A percentile compares a stretch with the other conserved stretches of the same genome.
phyloP scores from a whole-genome alignment of 208 protist species.

The Leishmania major region DNA sequence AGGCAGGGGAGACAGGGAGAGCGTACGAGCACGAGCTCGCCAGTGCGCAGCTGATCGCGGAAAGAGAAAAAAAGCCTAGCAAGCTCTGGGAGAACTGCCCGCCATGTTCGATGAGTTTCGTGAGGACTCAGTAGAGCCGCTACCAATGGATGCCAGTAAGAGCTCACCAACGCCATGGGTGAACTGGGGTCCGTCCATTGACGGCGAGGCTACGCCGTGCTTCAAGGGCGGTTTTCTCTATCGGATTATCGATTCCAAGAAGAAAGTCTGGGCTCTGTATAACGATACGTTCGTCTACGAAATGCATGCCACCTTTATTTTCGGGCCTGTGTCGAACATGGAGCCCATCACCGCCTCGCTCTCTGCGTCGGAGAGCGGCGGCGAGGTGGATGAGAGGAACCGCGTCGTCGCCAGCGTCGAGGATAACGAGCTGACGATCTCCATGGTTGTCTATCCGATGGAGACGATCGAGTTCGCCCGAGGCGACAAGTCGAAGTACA shows the following conservation, averaged over 20 bases:
- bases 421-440: slow-evolving; percentile 54
- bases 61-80: background rate
- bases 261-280: slow-evolving; percentile 81
- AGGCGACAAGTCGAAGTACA: slow-evolving; percentile 53
- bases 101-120: slow-evolving; percentile 68
- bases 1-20: background rate
- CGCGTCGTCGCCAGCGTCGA: slow-evolving; percentile 56
- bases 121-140: slow-evolving; percentile 43
- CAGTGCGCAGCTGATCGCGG: background rate
- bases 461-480: slow-evolving; percentile 78
- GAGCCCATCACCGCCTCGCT: slow-evolving; percentile 20
- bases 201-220: slow-evolving; percentile 55
- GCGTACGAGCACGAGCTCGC: background rate
- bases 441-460: slow-evolving; percentile 68
- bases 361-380: slow-evolving; percentile 3
- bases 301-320: slow-evolving; percentile 76
- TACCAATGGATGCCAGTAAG: slow-evolving; percentile 14
- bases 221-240: slow-evolving; percentile 75
- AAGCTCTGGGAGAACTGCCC: background rate
- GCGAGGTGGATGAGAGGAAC: slow-evolving; percentile 13
- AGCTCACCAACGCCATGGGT: slow-evolving; percentile 24
- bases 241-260: slow-evolving; percentile 59
- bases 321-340: slow-evolving; percentile 42
- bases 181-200: slow-evolving; percentile 34
- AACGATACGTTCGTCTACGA: slow-evolving; percentile 73